Base-by-base conservation (phyloP, 139 green algal species). In the Haematococcus lacustris region DNA sequence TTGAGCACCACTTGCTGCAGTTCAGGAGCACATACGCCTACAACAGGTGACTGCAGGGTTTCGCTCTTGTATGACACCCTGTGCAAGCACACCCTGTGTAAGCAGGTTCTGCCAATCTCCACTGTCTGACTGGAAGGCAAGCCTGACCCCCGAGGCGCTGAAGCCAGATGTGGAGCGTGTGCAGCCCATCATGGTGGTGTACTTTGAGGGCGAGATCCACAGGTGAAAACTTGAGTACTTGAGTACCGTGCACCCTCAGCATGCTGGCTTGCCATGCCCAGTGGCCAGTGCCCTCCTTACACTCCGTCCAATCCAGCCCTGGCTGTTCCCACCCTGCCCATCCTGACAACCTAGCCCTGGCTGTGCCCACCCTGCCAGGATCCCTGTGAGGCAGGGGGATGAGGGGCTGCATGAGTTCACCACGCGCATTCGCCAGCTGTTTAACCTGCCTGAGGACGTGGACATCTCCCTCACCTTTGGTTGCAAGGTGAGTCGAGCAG, bases 101-200 rank as follows among this genome's bases (percentile, higher is more conserved):
- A 35, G 25, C 79, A 86, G 85, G 70, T 90, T 90, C 72, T 90
- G 85, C 82, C 75, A 81, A 64, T 68, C 39, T 34, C 73, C 70
- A 30, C 68, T 90, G 0, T 80, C 77, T 1, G 85, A 90, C 71
- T 90, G 85, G 85, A 86, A 86, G 63, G 39, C 50, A 2, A 76
- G 75, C 63, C 59, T 90, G 62, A 90, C 85, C 1, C 85, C 85
- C 26, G 79, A 85, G 28, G 62, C 73, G 30, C 70, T 90, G 6
- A 81, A 81, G 62, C 76, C 78, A 2, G 82, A 90, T 39, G 80
- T 90, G 61, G 66, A 80, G 37, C 78, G 80, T 33, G 85, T 86
- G 41, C 82, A 88, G 75, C 85, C 85, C 41, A 88, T 87, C 66
- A 90, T 90, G 85, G 83, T 90, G 21, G 85, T 90, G 0, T 88